Evolutionary conservation across 768 basidiomycete genomes (phyloP).

Genomic region (Crucibulum laeve): DNA sequence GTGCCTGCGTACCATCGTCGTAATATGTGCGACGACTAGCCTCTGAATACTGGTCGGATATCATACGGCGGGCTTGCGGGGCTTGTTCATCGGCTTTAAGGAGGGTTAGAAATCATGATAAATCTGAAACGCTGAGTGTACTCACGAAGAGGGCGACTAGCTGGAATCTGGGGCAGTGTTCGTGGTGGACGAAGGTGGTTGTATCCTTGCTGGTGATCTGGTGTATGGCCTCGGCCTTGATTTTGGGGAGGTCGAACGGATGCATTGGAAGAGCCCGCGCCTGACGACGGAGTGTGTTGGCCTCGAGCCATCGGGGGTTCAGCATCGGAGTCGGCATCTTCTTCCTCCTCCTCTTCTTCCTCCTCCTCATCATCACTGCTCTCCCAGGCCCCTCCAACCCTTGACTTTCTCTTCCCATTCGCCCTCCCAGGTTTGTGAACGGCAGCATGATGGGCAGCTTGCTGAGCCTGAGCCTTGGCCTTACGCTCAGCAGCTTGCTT

Average conservation of each 20-base stretch:
- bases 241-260: conserved; percentile 22
- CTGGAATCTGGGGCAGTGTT: conserved; percentile 63
- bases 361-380: conserved; percentile 84
- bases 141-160: conserved; percentile 39
- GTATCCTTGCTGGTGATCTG: neutral
- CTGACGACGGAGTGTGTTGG: conserved; percentile 19
- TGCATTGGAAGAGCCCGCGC: conserved; percentile 15
- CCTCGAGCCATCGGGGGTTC: conserved; percentile 26
- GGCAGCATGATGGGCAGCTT: conserved; percentile 77
- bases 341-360: conserved; percentile 72
- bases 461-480: conserved; percentile 78
- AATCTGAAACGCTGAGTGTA: conserved; percentile 12
- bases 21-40: conserved; percentile 47
- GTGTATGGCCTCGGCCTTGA: conserved; percentile 11
- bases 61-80: conserved; percentile 39
- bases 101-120: conserved; percentile 8
- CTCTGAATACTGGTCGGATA: conserved; percentile 53
- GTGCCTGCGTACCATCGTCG: conserved; percentile 51
- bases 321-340: conserved; percentile 65
- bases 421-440: conserved; percentile 68
- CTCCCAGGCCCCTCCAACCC: conserved; percentile 53
- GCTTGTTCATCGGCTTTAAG: conserved; percentile 41
- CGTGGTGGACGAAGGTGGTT: conserved; percentile 51
- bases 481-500: conserved; percentile 82
- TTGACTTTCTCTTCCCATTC: conserved; percentile 60